Evolutionary conservation across 108 stramenopile species (phyloP).

Genomic region (Stephanodiscus triporus): DNA sequence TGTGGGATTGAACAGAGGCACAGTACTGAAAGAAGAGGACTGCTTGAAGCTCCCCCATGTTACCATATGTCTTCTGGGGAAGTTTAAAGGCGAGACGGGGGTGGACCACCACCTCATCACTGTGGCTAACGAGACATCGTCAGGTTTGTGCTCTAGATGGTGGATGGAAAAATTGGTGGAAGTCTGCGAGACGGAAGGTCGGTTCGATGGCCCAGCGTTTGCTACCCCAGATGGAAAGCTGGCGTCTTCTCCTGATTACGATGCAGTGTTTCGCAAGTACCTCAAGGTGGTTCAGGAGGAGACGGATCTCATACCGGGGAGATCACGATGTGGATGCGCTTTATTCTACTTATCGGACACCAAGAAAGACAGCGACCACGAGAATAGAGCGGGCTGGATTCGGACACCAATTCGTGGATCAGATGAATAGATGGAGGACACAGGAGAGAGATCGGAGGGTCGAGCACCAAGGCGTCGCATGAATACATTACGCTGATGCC

Average conservation of each 20-base stretch:
- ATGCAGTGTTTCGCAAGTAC: slow-evolving; percentile 12
- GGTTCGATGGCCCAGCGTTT: slow-evolving; percentile 7
- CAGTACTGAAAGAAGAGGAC: slow-evolving; percentile 2
- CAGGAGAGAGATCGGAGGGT: background rate
- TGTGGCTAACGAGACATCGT: background rate
- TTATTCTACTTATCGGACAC: slow-evolving; percentile 7
- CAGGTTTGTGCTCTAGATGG: background rate
- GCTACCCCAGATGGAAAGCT: background rate
- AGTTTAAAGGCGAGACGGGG: slow-evolving; percentile 31
- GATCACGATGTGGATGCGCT: slow-evolving; percentile 6
- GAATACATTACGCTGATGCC: slow-evolving; percentile 17
- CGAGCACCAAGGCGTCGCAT: background rate
- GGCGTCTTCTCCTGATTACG: background rate
- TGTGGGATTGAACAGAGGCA: background rate
- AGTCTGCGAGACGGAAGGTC: background rate
- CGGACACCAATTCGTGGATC: background rate
- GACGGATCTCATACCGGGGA: background rate
- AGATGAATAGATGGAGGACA: slow-evolving; percentile 11
- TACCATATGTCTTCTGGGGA: slow-evolving; percentile 14
- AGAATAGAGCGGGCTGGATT: background rate
- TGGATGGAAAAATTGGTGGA: slow-evolving; percentile 13
- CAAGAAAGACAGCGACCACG: background rate
- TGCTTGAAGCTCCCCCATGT: slow-evolving; percentile 16
- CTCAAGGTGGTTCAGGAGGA: background rate
- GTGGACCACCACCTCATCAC: slow-evolving; percentile 3